Conservation (phyloP, 148 eudicot genomes). For the Heliamphora exappendiculata region DNA sequence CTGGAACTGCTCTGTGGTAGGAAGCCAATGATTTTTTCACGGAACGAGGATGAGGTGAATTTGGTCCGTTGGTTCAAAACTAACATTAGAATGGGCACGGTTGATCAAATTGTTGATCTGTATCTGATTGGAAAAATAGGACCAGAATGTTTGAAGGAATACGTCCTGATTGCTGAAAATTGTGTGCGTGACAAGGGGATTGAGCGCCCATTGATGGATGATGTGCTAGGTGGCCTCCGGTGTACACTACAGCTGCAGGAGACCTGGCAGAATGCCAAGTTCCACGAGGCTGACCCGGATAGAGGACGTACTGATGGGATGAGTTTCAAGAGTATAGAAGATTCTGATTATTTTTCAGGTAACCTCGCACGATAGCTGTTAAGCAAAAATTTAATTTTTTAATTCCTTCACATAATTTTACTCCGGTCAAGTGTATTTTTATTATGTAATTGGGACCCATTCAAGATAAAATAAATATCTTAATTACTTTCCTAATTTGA, state of each 20-base stretch:
- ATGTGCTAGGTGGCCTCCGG: constrained; percentile 3
- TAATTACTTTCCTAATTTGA: no score
- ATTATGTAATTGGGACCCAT: no score
- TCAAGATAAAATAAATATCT: no score
- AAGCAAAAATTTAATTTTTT: no score
- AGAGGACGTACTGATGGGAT: neutral
- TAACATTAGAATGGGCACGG: neutral
- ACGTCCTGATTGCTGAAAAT: neutral
- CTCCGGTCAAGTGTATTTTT: no score
- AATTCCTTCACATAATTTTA: no score
- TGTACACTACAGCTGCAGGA: constrained; percentile 14
- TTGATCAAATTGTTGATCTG: constrained; percentile 14
- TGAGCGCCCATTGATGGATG: constrained; percentile 16
- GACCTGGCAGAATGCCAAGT: neutral
- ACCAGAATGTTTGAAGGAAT: constrained; percentile 11
- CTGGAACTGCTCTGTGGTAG: constrained; percentile 12
- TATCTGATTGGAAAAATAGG: neutral
- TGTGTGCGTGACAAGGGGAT: constrained; percentile 16
- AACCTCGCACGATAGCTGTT: neutral
- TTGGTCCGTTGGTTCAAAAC: constrained; percentile 8
- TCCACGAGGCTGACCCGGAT: neutral
- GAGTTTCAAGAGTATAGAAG: neutral
- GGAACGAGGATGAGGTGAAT: neutral
- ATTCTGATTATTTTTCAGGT: neutral
- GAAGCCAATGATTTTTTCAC: neutral